Evolutionary conservation across 805 yeast genomes (phyloP), one percentile per base, ranked within the genome.

Genomic region (Zygosaccharomyces siamensis): DNA sequence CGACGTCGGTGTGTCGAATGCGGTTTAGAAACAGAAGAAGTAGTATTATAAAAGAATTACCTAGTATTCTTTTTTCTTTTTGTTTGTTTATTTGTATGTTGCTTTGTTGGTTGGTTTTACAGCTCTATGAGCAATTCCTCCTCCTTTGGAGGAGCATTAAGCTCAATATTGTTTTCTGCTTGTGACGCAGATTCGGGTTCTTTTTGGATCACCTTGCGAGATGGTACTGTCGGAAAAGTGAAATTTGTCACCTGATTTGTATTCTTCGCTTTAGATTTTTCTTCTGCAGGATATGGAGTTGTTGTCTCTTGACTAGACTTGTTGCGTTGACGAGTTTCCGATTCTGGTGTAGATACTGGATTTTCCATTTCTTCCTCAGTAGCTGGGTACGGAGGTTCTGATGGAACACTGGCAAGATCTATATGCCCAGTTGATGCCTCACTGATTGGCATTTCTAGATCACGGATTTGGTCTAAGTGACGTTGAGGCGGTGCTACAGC

Each of bases 21-120:
- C 69, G 97, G 96, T 0, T 73, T 89, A 56, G 93, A 87, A 59
- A 80, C 83, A 0, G 93, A 87, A 59, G 97, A 89, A 64, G 66
- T 86, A n/a, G 52, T 76, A 5, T 68, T 83, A 68, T 76, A 14
- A 72, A 24, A 27, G 27, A 27, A 38, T n/a, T 37, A 33, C 43
- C 32, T 12, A 28, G 28, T 14, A 21, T 23, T 31, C 32, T 21
- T 43, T 16, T 24, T 35, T 39, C 11, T 24, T 45, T 45, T 23
- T 21, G 23, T 21, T 21, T 21, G 23, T 3, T 23, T 6, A 4
- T 23, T 23, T 23, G 24, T 6, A 2, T 23, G 24, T 23, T 23
- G 24, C 1, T 23, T 23, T 23, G 7, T 23, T 18, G 20, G 11
- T 21, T 12, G 11, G 10, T n/a, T 43, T 31, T 46, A 66, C 38